phyloP scores from a whole-genome alignment of 495 filamentous ascomycete genomes.

The Annulohypoxylon moriforme region DNA sequence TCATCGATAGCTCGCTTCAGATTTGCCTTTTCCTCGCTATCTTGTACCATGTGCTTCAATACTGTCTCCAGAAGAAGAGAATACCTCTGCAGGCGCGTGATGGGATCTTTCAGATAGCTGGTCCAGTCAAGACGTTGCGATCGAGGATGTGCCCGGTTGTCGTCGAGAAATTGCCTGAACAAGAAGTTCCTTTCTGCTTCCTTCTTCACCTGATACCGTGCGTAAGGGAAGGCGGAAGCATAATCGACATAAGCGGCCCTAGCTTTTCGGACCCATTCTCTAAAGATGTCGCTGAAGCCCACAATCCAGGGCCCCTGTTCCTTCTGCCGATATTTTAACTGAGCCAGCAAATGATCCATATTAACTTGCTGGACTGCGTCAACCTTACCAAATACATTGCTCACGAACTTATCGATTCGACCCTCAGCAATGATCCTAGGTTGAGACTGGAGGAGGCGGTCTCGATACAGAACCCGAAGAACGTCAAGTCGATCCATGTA shows the following conservation, averaged over 20 bases:
- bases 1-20: conserved; percentile 91
- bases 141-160: conserved; percentile 79
- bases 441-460: conserved; percentile 76
- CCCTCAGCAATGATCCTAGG: conserved; percentile 84
- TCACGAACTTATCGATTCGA: conserved; percentile 79
- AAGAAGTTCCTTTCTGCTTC: conserved; percentile 86
- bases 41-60: conserved; percentile 81
- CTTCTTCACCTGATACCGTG: conserved; percentile 82
- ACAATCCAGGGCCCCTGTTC: conserved; percentile 95
- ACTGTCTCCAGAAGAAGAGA: conserved; percentile 85
- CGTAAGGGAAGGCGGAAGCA: conserved; percentile 85
- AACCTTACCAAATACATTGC: conserved; percentile 88
- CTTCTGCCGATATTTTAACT: conserved; percentile 96
- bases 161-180: conserved; percentile 87
- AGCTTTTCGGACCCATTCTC: conserved; percentile 98
- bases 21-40: conserved; percentile 91
- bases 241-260: conserved; percentile 91
- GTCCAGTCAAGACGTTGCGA: conserved; percentile 92
- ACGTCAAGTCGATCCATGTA: conserved; percentile 91
- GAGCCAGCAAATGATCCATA: conserved; percentile 91
- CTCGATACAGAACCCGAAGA: conserved; percentile 84
- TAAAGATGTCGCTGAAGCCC: conserved; percentile 96
- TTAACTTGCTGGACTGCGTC: conserved; percentile 92
- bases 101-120: conserved; percentile 91
- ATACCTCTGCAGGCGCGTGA: conserved; percentile 93